Percentiles rank a stretch among this genome's conserved stretches.
These are phyloP conservation scores for Cyclocybe aegerita DNA, from an alignment of 768 basidiomycete species.

Conservation along the genomic window DNA sequence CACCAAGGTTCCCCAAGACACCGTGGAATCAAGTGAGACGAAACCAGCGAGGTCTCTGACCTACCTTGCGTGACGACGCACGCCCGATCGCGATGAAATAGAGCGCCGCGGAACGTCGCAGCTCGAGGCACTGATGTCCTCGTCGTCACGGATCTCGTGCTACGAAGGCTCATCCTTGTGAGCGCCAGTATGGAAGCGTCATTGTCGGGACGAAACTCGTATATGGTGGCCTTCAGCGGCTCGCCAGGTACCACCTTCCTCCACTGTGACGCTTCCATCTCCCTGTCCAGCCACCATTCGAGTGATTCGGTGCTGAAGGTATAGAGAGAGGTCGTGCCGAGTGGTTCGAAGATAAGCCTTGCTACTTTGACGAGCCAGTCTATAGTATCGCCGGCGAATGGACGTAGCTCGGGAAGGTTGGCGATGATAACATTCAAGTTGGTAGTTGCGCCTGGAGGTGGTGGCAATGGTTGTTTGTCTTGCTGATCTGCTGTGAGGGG, in stretches of 20 bases:
- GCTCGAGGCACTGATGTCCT: conserved; percentile 9
- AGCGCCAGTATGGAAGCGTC: conserved; percentile 3
- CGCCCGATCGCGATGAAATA: conserved; percentile 8
- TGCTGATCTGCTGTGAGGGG: too few species aligned
- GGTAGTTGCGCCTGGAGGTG: conserved; percentile 7
- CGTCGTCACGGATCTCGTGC: conserved; percentile 12
- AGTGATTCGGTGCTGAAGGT: conserved; percentile 15
- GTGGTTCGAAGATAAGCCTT: conserved; percentile 17
- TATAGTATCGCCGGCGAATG: conserved; percentile 11
- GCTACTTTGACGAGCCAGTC: conserved; percentile 17
- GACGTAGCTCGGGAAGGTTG: conserved; percentile 9
- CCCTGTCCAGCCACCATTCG: conserved; percentile 16
- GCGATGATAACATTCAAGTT: conserved; percentile 13
- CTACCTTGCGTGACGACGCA: conserved; percentile 3
- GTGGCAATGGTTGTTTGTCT: too few species aligned
- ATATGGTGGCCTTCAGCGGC: conserved; percentile 15
- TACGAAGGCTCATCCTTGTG: conserved; percentile 11
- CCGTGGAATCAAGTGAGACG: conserved; percentile 15
- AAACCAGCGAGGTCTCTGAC: background rate
- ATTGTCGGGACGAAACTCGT: conserved; percentile 17
- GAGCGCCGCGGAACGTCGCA: conserved; percentile 8
- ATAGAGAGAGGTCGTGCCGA: conserved; percentile 17
- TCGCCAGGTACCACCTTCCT: conserved; percentile 11
- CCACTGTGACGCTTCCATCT: conserved; percentile 12
- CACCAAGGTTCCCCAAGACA: conserved; percentile 13